These are phyloP conservation scores for Caryocar brasiliense DNA, from an alignment of 441 rosid genomes.

Conservation along the genomic window DNA sequence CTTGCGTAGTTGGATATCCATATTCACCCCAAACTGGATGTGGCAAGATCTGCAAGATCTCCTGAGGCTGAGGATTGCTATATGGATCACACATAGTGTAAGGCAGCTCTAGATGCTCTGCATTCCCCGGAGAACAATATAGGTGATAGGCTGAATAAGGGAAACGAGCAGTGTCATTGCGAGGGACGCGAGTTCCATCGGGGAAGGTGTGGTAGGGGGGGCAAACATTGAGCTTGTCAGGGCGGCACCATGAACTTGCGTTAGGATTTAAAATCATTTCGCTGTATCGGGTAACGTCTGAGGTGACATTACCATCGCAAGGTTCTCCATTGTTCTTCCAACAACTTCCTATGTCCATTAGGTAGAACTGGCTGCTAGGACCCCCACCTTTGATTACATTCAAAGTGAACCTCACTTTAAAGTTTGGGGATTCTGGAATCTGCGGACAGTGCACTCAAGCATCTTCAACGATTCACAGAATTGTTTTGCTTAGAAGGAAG, in stretches of 20 bases:
- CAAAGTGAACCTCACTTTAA: slow-evolving; percentile 55
- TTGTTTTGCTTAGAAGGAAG: slow-evolving; percentile 14
- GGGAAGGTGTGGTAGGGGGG: slow-evolving; percentile 68
- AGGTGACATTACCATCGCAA: slow-evolving; percentile 60
- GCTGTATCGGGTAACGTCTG: slow-evolving; percentile 66
- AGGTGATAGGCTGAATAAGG: slow-evolving; percentile 72
- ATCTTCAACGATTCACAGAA: not conserved
- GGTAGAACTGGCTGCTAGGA: slow-evolving; percentile 66
- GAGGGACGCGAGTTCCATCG: slow-evolving; percentile 41
- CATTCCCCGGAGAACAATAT: slow-evolving; percentile 72
- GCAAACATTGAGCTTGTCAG: slow-evolving; percentile 30
- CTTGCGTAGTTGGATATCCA: slow-evolving; percentile 66
- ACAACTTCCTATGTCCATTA: slow-evolving; percentile 77
- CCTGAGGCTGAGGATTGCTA: slow-evolving; percentile 88
- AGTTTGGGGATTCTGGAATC: slow-evolving; percentile 64
- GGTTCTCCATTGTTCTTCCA: slow-evolving; percentile 77
- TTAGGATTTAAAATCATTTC: slow-evolving; percentile 77
- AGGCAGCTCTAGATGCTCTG: slow-evolving; percentile 43
- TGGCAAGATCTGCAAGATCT: slow-evolving; percentile 70
- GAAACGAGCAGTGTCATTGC: slow-evolving; percentile 44
- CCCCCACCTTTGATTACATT: slow-evolving; percentile 69
- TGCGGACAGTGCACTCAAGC: slow-evolving; percentile 10
- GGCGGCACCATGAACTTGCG: slow-evolving; percentile 44
- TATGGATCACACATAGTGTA: slow-evolving; percentile 64
- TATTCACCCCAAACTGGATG: slow-evolving; percentile 75